phyloP scores from a whole-genome alignment of 768 basidiomycete genomes.

The Lentinula boryana region DNA sequence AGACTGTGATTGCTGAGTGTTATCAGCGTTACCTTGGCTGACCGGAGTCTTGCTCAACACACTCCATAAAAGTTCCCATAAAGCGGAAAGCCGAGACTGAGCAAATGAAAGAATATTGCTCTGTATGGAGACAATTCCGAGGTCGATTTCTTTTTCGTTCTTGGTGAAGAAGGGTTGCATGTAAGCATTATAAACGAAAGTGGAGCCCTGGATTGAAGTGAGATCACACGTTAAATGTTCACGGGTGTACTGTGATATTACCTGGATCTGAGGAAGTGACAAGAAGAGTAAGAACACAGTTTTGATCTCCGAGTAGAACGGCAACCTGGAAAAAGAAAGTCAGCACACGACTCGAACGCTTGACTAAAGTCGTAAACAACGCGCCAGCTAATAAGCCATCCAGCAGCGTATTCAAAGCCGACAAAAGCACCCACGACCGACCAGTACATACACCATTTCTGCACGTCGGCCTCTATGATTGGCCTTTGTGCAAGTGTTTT shows the following conservation, averaged over 20 bases:
- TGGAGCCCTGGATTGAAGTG: conserved; percentile 47
- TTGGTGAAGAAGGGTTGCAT: conserved; percentile 53
- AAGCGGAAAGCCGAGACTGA: conserved; percentile 39
- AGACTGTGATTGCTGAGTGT: conserved; percentile 16
- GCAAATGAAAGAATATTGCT: conserved; percentile 48
- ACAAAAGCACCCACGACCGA: conserved; percentile 52
- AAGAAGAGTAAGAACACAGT: conserved; percentile 65
- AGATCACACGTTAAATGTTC: neutral
- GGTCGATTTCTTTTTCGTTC: conserved; percentile 59
- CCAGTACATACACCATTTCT: conserved; percentile 62
- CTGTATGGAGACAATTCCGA: conserved; percentile 49
- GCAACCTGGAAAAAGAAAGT: conserved; percentile 43
- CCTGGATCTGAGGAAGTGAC: conserved; percentile 66
- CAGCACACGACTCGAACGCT: conserved; percentile 10
- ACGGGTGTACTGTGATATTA: conserved; percentile 17
- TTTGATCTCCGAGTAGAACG: conserved; percentile 72
- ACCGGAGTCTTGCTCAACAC: conserved; percentile 34
- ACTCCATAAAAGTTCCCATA: conserved; percentile 43
- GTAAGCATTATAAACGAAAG: conserved; percentile 55
- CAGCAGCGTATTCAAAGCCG: conserved; percentile 56
- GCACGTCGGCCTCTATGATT: conserved; percentile 45
- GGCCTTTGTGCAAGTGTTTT: conserved; percentile 54
- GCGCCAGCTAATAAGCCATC: conserved; percentile 64
- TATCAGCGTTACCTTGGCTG: conserved; percentile 7
- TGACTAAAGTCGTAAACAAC: conserved; percentile 14